phyloP scores from a whole-genome alignment of 495 filamentous ascomycete species.

The Usnea hakonensis region DNA sequence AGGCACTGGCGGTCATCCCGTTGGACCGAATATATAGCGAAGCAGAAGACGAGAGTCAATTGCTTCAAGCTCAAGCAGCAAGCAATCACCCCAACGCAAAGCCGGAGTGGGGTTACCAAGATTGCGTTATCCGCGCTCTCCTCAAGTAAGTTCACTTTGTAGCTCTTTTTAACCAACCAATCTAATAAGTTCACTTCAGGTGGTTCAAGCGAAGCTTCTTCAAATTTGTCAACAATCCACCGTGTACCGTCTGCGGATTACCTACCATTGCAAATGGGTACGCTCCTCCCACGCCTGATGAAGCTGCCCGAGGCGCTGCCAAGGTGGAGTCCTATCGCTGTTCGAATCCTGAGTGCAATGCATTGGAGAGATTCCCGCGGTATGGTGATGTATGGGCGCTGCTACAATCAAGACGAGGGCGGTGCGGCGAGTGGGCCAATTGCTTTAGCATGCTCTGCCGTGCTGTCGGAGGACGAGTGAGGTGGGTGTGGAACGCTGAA shows the following conservation, averaged over 20 bases:
- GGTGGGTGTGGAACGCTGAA: slow-evolving; percentile 98
- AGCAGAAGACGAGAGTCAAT: slow-evolving; percentile 85
- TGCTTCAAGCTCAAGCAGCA: slow-evolving; percentile 76
- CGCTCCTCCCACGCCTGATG: slow-evolving; percentile 78
- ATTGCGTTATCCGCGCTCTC: slow-evolving; percentile 88
- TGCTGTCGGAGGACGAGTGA: slow-evolving; percentile 79
- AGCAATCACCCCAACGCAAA: slow-evolving; percentile 68
- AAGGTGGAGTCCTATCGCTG: slow-evolving; percentile 88
- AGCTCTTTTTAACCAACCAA: not conserved
- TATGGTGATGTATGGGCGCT: slow-evolving; percentile 96
- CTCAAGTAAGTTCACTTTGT: slow-evolving; percentile 50
- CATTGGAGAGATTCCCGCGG: slow-evolving; percentile 82
- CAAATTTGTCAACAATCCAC: slow-evolving; percentile 91
- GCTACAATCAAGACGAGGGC: slow-evolving; percentile 73
- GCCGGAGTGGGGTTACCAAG: slow-evolving; percentile 95
- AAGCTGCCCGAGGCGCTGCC: slow-evolving; percentile 76
- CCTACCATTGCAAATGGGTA: slow-evolving; percentile 78
- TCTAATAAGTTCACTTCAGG: slow-evolving; percentile 39
- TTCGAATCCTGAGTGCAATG: slow-evolving; percentile 57
- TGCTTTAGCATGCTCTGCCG: slow-evolving; percentile 98
- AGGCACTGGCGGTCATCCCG: slow-evolving; percentile 78
- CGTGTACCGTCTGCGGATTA: slow-evolving; percentile 68
- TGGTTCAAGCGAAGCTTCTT: slow-evolving; percentile 98
- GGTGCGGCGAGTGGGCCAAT: slow-evolving; percentile 94
- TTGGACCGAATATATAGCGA: slow-evolving; percentile 89